Evolutionary conservation across 805 yeast genomes (phyloP).

Genomic region (Dipodascopsis uninucleata): DNA sequence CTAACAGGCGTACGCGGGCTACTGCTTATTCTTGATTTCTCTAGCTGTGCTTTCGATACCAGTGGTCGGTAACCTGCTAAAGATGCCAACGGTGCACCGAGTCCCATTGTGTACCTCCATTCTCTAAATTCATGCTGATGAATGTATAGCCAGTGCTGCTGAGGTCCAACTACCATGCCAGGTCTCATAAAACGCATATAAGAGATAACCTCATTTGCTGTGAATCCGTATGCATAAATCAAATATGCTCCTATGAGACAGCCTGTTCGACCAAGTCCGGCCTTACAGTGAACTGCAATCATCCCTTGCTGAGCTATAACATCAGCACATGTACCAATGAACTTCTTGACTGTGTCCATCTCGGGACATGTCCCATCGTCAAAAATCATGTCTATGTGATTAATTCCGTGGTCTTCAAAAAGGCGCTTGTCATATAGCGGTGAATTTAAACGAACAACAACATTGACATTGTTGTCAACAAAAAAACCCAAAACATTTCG

Average conservation of each 20-base stretch:
- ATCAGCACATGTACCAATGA: constrained; percentile 92
- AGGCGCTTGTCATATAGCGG: constrained; percentile 82
- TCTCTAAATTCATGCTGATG: constrained; percentile 95
- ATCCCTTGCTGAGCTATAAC: constrained; percentile 68
- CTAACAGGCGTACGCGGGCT: constrained; percentile 63
- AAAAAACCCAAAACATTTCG: constrained; percentile 78
- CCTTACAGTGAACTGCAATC: constrained; percentile 98
- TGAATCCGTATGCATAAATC: constrained; percentile 93
- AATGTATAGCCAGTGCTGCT: constrained; percentile 96
- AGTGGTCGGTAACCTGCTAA: constrained; percentile 30
- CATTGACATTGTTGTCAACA: constrained; percentile 64
- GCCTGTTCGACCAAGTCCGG: constrained; percentile 97
- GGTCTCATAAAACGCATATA: constrained; percentile 96
- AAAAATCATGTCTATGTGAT: constrained; percentile 91
- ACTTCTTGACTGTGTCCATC: constrained; percentile 84
- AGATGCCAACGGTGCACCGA: constrained; percentile 32
- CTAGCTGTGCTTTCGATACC: constrained; percentile 10
- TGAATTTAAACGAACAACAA: constrained; percentile 89
- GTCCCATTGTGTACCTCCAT: constrained; percentile 64
- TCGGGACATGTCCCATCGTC: constrained; percentile 99
- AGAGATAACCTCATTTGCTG: constrained; percentile 94
- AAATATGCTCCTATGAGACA: constrained; percentile 96
- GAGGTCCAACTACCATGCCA: constrained; percentile 99
- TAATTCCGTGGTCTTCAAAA: constrained; percentile 76
- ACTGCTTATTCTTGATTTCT: constrained; percentile 5